Evolutionary conservation across 2,329 filamentous ascomycete genomes (phyloP).

Genomic region (Endocalyx cinctus): DNA sequence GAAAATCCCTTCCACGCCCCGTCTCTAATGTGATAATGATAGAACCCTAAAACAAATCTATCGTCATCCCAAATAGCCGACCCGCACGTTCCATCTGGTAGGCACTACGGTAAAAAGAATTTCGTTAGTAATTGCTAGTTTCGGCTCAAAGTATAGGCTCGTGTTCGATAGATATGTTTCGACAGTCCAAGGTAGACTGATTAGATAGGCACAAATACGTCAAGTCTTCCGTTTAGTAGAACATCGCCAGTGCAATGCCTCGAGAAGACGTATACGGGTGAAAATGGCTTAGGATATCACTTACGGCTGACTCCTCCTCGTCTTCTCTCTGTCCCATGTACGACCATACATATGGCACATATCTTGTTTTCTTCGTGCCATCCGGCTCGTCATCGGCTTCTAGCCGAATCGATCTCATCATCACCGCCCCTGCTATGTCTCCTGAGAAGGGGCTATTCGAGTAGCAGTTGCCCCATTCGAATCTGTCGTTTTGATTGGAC

Average conservation of each 20-base stretch:
- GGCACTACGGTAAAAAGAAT: too few relatives aligned
- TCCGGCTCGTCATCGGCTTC: background rate
- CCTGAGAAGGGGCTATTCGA: conserved; percentile 9
- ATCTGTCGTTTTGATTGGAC: conserved; percentile 3
- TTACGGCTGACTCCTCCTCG: conserved; percentile 1
- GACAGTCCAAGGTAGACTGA: too few relatives aligned
- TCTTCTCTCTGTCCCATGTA: conserved; percentile 7
- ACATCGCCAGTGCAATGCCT: too few relatives aligned
- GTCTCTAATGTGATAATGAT: conserved; percentile 5
- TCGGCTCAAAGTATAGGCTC: too few relatives aligned
- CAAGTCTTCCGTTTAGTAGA: too few relatives aligned
- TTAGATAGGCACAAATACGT: too few relatives aligned
- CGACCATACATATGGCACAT: conserved; percentile 6
- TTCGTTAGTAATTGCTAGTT: too few relatives aligned
- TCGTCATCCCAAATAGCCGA: conserved; percentile 10
- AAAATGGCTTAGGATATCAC: too few relatives aligned
- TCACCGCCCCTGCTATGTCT: conserved; percentile 2
- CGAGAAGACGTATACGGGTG: too few relatives aligned
- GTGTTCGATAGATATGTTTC: too few relatives aligned
- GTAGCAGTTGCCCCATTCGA: conserved; percentile 2
- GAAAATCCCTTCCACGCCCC: conserved; percentile 6
- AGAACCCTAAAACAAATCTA: conserved; percentile 5
- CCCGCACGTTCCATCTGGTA: conserved; percentile 5
- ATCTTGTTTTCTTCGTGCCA: conserved; percentile 2
- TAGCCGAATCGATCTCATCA: conserved; percentile 5